These are phyloP conservation scores for Heliosperma pusillum DNA, from an alignment of 148 eudicot genomes.

Conservation along the genomic window DNA sequence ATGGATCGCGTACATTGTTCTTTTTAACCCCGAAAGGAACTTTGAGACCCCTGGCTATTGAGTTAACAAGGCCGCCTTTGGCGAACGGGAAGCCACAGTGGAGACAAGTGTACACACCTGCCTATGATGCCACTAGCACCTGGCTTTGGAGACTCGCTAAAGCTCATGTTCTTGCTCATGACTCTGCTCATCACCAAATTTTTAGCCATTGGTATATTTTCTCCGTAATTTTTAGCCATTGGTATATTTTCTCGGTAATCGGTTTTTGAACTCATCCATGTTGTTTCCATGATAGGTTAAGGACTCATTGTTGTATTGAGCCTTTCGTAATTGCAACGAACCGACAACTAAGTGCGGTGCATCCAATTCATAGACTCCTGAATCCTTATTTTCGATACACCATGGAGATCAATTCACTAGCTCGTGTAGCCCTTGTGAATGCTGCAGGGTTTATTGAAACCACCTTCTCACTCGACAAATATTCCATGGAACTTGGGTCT, in stretches of 20 bases:
- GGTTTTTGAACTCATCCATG: background rate
- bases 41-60: conserved; percentile 62
- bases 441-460: conserved; percentile 60
- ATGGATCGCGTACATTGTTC: conserved; percentile 74
- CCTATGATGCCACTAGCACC: conserved; percentile 42
- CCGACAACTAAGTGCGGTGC: conserved; percentile 73
- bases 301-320: conserved; percentile 68
- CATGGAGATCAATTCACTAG: conserved; percentile 87
- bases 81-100: conserved; percentile 56
- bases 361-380: conserved; percentile 66
- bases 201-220: conserved; percentile 68
- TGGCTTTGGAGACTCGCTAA: conserved; percentile 93
- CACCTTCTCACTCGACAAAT: conserved; percentile 47
- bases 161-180: conserved; percentile 79
- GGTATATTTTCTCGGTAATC: conserved; percentile 50
- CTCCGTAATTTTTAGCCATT: conserved; percentile 70
- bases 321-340: conserved; percentile 74
- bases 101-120: conserved; percentile 52
- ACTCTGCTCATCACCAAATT: conserved; percentile 72
- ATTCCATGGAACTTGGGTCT: conserved; percentile 61
- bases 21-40: conserved; percentile 40
- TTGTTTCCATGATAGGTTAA: conserved; percentile 41
- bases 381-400: conserved; percentile 82
- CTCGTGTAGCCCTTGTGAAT: conserved; percentile 62
- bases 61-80: conserved; percentile 62